phyloP scores from a whole-genome alignment of 2,329 filamentous ascomycete species.

The Oidium heveae region DNA sequence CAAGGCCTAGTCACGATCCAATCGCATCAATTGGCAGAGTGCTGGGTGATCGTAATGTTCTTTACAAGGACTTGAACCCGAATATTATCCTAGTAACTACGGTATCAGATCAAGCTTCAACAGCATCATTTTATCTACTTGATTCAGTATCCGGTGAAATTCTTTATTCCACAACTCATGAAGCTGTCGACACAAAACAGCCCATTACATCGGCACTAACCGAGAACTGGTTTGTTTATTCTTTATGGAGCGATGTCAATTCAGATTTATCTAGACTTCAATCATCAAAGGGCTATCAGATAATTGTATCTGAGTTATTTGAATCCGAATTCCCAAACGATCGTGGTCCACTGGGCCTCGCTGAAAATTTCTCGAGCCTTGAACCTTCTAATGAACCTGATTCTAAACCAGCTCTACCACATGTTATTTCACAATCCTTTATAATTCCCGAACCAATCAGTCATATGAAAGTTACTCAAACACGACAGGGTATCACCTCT shows the following conservation, averaged over 20 bases:
- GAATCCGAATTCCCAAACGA: constrained; percentile 68
- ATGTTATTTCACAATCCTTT: constrained; percentile 57
- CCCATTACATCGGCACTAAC: constrained; percentile 55
- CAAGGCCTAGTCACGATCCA: constrained; percentile 52
- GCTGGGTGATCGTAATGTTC: constrained; percentile 69
- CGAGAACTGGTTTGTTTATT: constrained; percentile 91
- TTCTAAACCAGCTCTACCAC: constrained; percentile 32
- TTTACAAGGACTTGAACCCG: constrained; percentile 91
- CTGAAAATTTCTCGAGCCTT: constrained; percentile 54
- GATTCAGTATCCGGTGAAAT: constrained; percentile 70
- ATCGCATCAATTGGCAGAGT: constrained; percentile 90
- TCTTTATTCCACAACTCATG: constrained; percentile 43
- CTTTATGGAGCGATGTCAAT: constrained; percentile 38
- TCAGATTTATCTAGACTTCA: constrained; percentile 30
- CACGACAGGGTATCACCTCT: constrained; percentile 71
- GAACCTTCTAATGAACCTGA: constrained; percentile 32
- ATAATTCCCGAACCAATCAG: constrained; percentile 58
- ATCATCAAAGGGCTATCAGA: constrained; percentile 56
- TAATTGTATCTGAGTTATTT: constrained; percentile 71
- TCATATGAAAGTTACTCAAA: constrained; percentile 63
- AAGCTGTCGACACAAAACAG: constrained; percentile 47
- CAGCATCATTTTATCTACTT: constrained; percentile 51
- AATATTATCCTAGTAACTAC: constrained; percentile 60
- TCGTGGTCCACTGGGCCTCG: constrained; percentile 48
- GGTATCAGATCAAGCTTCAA: constrained; percentile 28